A percentile compares a stretch with the other conserved stretches of the same genome.
Conservation (phyloP, 257 asterid genomes). For the Echites panduratus region DNA sequence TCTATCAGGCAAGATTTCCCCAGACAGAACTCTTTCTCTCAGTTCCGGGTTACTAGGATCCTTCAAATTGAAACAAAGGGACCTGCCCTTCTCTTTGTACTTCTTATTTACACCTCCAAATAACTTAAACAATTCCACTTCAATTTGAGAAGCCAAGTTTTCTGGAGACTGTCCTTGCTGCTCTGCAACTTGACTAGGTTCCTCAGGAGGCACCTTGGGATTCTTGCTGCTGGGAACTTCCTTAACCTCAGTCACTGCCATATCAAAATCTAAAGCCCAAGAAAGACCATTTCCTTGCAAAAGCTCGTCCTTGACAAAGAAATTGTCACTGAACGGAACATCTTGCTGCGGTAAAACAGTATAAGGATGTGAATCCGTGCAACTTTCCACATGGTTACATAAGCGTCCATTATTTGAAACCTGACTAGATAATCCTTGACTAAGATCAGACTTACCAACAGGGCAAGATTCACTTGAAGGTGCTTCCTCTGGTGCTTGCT, state of each 20-base stretch:
- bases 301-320: constrained; percentile 86
- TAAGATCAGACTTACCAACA: constrained; percentile 25
- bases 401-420: constrained; percentile 34
- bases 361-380: constrained; percentile 44
- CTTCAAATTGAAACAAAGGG: constrained; percentile 87
- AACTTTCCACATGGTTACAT: constrained; percentile 33
- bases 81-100: constrained; percentile 94
- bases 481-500: constrained; percentile 19
- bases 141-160: constrained; percentile 52
- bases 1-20: constrained; percentile 75
- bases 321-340: constrained; percentile 58
- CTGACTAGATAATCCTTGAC: constrained; percentile 35
- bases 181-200: constrained; percentile 19
- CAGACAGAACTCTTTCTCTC: constrained; percentile 82
- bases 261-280: constrained; percentile 86
- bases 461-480: constrained; percentile 20
- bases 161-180: constrained; percentile 37
- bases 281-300: constrained; percentile 97
- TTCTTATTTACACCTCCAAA: constrained; percentile 88
- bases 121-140: constrained; percentile 70
- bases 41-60: constrained; percentile 92
- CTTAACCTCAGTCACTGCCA: constrained; percentile 42
- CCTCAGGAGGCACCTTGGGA: constrained; percentile 31
- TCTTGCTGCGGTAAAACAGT: constrained; percentile 61
- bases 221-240: constrained; percentile 38